A percentile compares a stretch with the other conserved stretches of the same genome.
These are phyloP conservation scores for Solanum corneliomulleri DNA, from an alignment of 257 asterid species.

Conservation along the genomic window DNA sequence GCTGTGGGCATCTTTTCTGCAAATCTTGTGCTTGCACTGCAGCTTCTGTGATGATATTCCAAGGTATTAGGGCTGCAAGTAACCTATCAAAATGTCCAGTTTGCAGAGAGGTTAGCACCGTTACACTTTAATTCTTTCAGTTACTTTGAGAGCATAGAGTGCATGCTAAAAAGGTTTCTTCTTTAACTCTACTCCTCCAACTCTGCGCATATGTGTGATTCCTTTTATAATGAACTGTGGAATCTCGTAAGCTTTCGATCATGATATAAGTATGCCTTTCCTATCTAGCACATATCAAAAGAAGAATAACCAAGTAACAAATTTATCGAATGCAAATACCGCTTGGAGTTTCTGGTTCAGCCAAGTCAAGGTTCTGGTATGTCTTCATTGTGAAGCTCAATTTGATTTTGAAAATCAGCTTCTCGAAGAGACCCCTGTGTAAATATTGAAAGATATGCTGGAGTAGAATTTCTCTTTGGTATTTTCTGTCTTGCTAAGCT, in stretches of 20 bases:
- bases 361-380: not conserved
- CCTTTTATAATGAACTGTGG: not conserved
- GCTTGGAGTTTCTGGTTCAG: not conserved
- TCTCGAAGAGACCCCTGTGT: not conserved
- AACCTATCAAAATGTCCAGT: constrained; percentile 57
- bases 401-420: not conserved
- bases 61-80: constrained; percentile 58
- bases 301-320: not conserved
- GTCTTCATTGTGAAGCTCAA: not conserved
- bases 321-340: not conserved
- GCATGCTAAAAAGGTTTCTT: not conserved
- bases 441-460: not conserved
- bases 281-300: not conserved
- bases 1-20: constrained; percentile 84
- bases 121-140: not conserved
- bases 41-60: constrained; percentile 66
- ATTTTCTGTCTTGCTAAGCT: not conserved
- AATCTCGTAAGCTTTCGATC: not conserved
- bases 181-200: not conserved
- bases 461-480: not conserved
- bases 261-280: not conserved
- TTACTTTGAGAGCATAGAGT: not conserved
- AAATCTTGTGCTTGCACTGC: constrained; percentile 73
- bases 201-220: not conserved
- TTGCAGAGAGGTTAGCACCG: constrained; percentile 60